Evolutionary conservation across 1,139 yeast species (phyloP).

Genomic region (Yamadazyma diddensiae): DNA sequence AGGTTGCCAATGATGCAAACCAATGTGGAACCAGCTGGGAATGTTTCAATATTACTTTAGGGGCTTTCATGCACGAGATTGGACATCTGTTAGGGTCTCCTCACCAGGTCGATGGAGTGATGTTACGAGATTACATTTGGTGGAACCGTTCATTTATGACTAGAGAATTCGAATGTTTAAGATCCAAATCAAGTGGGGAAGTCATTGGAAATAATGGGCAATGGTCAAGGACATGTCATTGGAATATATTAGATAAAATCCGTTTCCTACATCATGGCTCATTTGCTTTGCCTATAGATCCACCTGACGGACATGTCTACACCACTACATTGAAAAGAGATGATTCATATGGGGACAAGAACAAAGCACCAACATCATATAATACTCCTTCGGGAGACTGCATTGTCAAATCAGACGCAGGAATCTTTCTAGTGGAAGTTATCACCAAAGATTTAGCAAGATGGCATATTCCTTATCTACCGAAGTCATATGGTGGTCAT

Average conservation of each 20-base stretch:
- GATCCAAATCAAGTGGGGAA: constrained; percentile 42
- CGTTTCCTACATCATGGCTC: constrained; percentile 81
- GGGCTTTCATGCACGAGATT: constrained; percentile 94
- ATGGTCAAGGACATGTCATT: constrained; percentile 55
- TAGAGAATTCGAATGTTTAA: constrained; percentile 56
- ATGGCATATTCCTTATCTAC: constrained; percentile 58
- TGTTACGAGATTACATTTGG: constrained; percentile 81
- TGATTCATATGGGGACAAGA: constrained; percentile 15
- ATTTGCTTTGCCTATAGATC: constrained; percentile 56
- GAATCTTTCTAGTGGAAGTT: constrained; percentile 71
- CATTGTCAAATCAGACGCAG: constrained; percentile 53
- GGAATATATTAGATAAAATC: constrained; percentile 80
- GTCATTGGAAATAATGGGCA: constrained; percentile 56
- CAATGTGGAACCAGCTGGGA: constrained; percentile 92
- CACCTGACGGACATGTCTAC: constrained; percentile 25
- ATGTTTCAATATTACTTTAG: constrained; percentile 78
- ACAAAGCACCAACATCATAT: constrained; percentile 25
- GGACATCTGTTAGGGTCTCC: constrained; percentile 92
- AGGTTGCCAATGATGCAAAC: constrained; percentile 85
- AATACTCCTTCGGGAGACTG: constrained; percentile 36
- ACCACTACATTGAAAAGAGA: constrained; percentile 24
- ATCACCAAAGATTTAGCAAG: constrained; percentile 64
- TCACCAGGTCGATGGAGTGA: constrained; percentile 85
- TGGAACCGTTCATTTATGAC: constrained; percentile 83
- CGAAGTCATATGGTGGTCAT: constrained; percentile 50